phyloP scores from a whole-genome alignment of 2,329 filamentous ascomycete species.

The Fusarium musae region DNA sequence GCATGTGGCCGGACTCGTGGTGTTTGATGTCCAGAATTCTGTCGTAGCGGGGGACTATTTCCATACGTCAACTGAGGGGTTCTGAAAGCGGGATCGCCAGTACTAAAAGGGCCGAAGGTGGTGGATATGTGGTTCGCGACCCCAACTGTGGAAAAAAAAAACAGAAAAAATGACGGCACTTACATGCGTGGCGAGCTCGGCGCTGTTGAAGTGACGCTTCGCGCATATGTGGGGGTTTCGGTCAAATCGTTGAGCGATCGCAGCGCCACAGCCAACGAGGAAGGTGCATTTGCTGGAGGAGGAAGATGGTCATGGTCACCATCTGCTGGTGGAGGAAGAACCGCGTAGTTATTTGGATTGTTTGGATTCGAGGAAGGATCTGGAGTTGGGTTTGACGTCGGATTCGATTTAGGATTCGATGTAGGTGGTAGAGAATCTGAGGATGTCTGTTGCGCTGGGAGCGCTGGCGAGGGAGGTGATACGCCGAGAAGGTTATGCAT shows the following conservation, averaged over 20 bases:
- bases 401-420: conserved; percentile 37
- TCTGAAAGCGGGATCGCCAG: conserved; percentile 30
- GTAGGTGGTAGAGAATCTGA: conserved; percentile 31
- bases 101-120: conserved; percentile 37
- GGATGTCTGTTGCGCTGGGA: conserved; percentile 46
- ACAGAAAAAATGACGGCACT: conserved; percentile 46
- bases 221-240: conserved; percentile 66
- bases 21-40: conserved; percentile 80
- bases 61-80: conserved; percentile 34
- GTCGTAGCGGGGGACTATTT: conserved; percentile 72
- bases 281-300: conserved; percentile 38
- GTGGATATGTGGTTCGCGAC: conserved; percentile 38
- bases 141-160: conserved; percentile 12
- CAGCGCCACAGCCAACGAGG: conserved; percentile 55
- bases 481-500: conserved; percentile 56
- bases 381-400: conserved; percentile 38
- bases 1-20: conserved; percentile 84
- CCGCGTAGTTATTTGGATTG: conserved; percentile 46
- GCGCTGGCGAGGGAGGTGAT: conserved; percentile 45
- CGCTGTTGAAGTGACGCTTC: conserved; percentile 68
- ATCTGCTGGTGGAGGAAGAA: conserved; percentile 50
- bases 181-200: conserved; percentile 69
- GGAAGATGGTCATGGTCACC: conserved; percentile 46
- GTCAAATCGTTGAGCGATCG: conserved; percentile 57
- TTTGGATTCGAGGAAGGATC: conserved; percentile 40